Percentiles rank a stretch among this genome's conserved stretches.
Evolutionary conservation across 805 yeast species (phyloP).

Genomic region (Torulaspora gathmanii): DNA sequence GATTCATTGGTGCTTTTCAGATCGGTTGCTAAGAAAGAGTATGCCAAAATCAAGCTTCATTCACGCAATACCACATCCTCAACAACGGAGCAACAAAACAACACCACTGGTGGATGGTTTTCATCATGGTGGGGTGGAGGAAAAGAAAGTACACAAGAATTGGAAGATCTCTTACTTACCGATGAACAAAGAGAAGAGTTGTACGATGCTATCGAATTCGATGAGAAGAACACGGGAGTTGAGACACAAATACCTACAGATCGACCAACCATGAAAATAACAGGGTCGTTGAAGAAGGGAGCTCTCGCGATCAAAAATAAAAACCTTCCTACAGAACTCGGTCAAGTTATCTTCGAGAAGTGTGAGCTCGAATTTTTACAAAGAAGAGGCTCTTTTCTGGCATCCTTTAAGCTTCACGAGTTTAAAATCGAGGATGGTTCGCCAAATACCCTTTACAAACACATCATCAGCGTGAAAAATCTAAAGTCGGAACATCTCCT

Average conservation of each 20-base stretch:
- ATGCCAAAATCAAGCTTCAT: constrained; percentile 49
- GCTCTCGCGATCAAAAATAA: constrained; percentile 55
- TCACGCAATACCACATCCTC: constrained; percentile 16
- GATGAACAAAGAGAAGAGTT: constrained; percentile 87
- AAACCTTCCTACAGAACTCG: constrained; percentile 44
- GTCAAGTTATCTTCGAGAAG: constrained; percentile 78
- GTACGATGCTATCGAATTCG: constrained; percentile 89
- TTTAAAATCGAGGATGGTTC: constrained; percentile 87
- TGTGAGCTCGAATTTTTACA: constrained; percentile 69
- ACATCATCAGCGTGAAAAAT: constrained; percentile 79
- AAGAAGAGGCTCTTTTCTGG: constrained; percentile 70
- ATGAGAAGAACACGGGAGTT: constrained; percentile 49
- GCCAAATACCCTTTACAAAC: constrained; percentile 70
- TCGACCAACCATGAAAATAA: constrained; percentile 59
- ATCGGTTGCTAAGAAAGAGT: constrained; percentile 65
- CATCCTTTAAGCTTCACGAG: constrained; percentile 72
- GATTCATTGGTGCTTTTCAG: constrained; percentile 86
- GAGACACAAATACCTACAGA: constrained; percentile 69
- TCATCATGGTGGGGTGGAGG: constrained; percentile 63
- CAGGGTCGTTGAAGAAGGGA: constrained; percentile 69
- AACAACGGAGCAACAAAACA: constrained; percentile 10
- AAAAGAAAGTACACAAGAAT: constrained; percentile 23
- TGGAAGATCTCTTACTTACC: constrained; percentile 50
- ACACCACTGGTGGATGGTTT: constrained; percentile 51
- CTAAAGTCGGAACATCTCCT: constrained; percentile 38